Evolutionary conservation across 2,329 filamentous ascomycete genomes (phyloP), one percentile per base, ranked within the genome.

Genomic region (Phialocephala subalpina): DNA sequence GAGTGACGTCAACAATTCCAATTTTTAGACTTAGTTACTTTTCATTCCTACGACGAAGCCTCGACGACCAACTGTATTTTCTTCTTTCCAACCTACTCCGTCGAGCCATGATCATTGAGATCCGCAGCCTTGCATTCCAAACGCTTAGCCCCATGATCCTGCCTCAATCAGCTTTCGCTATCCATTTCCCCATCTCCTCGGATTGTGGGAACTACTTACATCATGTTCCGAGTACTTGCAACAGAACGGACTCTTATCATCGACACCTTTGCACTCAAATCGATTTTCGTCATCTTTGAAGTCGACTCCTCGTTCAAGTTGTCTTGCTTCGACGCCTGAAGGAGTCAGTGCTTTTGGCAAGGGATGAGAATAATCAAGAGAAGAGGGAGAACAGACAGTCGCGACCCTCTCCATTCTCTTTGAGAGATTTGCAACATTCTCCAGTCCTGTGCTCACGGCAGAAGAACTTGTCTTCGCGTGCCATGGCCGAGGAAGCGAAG

Each of bases 281-380:
- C n/a, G n/a, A n/a, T 25, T 49, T n/a, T 49, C 45, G 45, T 49
- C n/a, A 49, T 49, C 45, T 22, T 49, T 49, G 45, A 49, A 49
- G n/a, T 22, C n/a, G n/a, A 22, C 2, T 1, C 20, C n/a, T 20
- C 45, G 45, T 9, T 49, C 45, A 2, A 49, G n/a, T 22, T 22
- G 45, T 25, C 20, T 49, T 22, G 45, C 45, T 4, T 49, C 45
- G 45, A 49, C n/a, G n/a, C 45, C n/a, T 49, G n/a, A 1, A 49
- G 6, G 20, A 49, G 11, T 49, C 22, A 49, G 45, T 49, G 40
- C 16, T 42, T 6, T 49, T 49, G 1, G n/a, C 6, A 14, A 11
- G 45, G 9, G n/a, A 49, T 12, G 6, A 49, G 7, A 18, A 22
- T 2, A 22, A 49, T 42, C 36, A 6, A n/a, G 16, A 42, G 14